Evolutionary conservation across 139 green algal genomes (phyloP).

Genomic region (Diplosphaera chodatii): DNA sequence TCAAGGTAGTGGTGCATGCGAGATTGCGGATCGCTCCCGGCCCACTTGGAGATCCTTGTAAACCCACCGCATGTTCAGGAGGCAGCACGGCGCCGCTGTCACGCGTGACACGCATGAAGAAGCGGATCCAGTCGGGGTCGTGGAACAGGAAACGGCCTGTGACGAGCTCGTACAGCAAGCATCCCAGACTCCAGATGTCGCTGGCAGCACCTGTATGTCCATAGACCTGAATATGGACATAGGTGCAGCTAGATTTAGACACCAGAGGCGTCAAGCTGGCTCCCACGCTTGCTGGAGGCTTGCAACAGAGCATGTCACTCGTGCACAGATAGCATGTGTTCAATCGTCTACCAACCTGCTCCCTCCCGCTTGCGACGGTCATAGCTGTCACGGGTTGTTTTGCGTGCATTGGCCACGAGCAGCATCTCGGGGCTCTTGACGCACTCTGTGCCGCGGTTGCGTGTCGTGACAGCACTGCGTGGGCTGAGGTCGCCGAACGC

Average conservation of each 20-base stretch:
- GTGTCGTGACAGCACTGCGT: conserved; percentile 3
- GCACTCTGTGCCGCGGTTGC: conserved; percentile 68
- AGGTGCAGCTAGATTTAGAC: too few species aligned
- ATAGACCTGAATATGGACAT: too few species aligned
- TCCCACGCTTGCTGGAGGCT: too few species aligned
- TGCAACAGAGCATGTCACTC: too few species aligned
- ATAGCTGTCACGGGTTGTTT: conserved; percentile 11
- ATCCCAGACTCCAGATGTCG: conserved; percentile 82
- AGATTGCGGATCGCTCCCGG: too few species aligned
- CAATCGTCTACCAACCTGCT: conserved; percentile 15
- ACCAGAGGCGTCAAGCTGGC: too few species aligned
- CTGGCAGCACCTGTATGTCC: conserved; percentile 27
- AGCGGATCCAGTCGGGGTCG: conserved; percentile 54
- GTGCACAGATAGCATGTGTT: too few species aligned
- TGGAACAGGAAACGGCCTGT: conserved; percentile 60
- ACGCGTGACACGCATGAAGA: conserved; percentile 52
- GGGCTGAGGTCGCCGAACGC: conserved; percentile 10
- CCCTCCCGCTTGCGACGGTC: conserved; percentile 38
- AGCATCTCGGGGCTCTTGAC: conserved; percentile 87
- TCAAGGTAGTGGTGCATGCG: too few species aligned
- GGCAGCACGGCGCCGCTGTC: too few species aligned
- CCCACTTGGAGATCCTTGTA: too few species aligned
- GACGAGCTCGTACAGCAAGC: conserved; percentile 79
- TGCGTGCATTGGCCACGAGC: conserved; percentile 35
- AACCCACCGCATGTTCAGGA: too few species aligned